These are phyloP conservation scores for Solanum sejunctum DNA, from an alignment of 257 asterid genomes.

Conservation along the genomic window DNA sequence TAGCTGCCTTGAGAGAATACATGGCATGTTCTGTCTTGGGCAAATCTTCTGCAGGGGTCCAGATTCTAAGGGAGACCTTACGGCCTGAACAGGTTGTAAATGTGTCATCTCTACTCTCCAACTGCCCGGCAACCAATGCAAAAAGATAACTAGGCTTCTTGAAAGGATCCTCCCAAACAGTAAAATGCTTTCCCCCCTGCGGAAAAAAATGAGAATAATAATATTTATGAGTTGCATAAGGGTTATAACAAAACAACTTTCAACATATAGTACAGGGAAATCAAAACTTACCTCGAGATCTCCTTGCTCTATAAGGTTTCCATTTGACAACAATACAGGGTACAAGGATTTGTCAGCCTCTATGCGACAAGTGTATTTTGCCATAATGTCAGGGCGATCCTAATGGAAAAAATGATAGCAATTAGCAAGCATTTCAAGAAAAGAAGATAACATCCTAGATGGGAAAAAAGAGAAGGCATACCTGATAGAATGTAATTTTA, in stretches of 20 bases:
- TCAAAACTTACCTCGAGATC: conserved; percentile 51
- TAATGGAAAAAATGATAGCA: conserved; percentile 10
- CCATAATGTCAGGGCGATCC: conserved; percentile 99
- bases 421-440: conserved; percentile 5
- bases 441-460: neutral
- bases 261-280: neutral
- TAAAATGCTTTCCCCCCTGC: conserved; percentile 76
- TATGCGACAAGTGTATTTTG: conserved; percentile 78
- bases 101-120: conserved; percentile 78
- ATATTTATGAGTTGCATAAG: neutral
- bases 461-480: neutral
- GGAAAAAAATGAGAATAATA: neutral
- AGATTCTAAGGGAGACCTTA: conserved; percentile 69
- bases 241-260: neutral
- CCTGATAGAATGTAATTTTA: conserved; percentile 91
- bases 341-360: conserved; percentile 86
- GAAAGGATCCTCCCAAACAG: conserved; percentile 85
- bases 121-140: conserved; percentile 92
- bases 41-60: conserved; percentile 85
- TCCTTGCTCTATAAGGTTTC: conserved; percentile 83
- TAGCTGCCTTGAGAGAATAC: conserved; percentile 93
- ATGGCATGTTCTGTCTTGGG: conserved; percentile 93
- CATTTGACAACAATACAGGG: conserved; percentile 85
- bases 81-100: conserved; percentile 77
- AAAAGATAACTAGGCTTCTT: conserved; percentile 96